Percentiles rank a stretch among this genome's conserved stretches.
Conservation (phyloP, 2,329 filamentous ascomycete genomes). For the Colletotrichum coccodes region DNA sequence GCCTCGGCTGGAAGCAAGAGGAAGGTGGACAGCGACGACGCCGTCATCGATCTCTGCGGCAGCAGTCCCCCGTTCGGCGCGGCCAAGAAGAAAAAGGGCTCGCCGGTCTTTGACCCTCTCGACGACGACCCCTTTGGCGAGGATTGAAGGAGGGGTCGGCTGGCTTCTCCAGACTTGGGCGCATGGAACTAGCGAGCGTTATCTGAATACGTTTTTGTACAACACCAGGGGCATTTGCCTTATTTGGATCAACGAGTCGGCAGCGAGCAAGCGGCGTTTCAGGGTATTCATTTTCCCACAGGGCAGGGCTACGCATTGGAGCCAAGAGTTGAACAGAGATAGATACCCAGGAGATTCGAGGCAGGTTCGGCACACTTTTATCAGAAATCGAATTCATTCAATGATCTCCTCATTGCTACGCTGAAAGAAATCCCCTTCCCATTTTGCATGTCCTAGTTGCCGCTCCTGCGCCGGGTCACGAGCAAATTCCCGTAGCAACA, state of each 20-base stretch:
- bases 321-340: not conserved
- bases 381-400: not conserved
- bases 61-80: not conserved
- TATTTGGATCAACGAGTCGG: not conserved
- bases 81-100: slow-evolving; percentile 11
- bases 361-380: too few species aligned
- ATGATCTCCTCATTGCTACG: not conserved
- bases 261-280: not conserved
- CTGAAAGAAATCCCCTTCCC: not conserved
- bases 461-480: not conserved
- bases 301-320: not conserved
- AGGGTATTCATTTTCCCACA: not conserved
- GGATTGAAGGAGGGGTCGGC: not conserved
- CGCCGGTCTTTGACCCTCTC: not conserved
- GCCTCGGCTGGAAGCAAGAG: slow-evolving; percentile 2
- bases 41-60: slow-evolving; percentile 25
- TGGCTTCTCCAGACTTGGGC: not conserved
- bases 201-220: not conserved
- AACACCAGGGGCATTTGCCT: not conserved
- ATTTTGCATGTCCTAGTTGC: not conserved
- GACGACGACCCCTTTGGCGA: slow-evolving; percentile 29
- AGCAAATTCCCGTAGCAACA: not conserved
- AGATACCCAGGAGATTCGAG: not conserved
- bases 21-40: slow-evolving; percentile 11
- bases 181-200: not conserved